Evolutionary conservation across 2,329 filamentous ascomycete genomes (phyloP).

Genomic region (Emmonsiellopsis sp.): DNA sequence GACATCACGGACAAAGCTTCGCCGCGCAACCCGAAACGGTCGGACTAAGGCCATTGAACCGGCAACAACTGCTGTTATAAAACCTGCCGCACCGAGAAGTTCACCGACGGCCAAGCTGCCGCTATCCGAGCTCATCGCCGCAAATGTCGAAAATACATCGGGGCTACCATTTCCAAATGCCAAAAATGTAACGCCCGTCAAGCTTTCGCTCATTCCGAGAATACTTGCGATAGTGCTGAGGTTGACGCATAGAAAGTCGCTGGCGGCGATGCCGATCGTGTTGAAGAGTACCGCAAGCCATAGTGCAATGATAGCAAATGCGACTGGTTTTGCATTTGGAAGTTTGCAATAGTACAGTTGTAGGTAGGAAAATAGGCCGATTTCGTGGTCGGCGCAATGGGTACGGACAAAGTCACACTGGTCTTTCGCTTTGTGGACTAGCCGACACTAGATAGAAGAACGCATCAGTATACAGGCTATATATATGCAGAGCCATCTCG

Average conservation of each 20-base stretch:
- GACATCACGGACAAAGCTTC: slow-evolving; percentile 85
- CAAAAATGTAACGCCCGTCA: slow-evolving; percentile 91
- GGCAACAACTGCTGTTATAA: slow-evolving; percentile 92
- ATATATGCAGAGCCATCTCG: background rate
- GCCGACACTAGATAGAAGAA: slow-evolving; percentile 50
- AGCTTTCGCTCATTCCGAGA: slow-evolving; percentile 86
- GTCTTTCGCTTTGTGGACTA: slow-evolving; percentile 67
- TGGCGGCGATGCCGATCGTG: slow-evolving; percentile 94
- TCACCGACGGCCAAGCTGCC: slow-evolving; percentile 95
- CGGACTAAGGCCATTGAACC: slow-evolving; percentile 96
- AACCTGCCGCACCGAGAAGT: slow-evolving; percentile 85
- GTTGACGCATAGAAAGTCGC: slow-evolving; percentile 97
- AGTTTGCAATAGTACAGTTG: slow-evolving; percentile 82
- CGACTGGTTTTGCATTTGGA: slow-evolving; percentile 57
- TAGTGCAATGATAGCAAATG: slow-evolving; percentile 65
- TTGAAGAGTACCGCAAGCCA: slow-evolving; percentile 91
- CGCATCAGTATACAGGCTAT: background rate
- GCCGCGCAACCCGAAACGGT: slow-evolving; percentile 82
- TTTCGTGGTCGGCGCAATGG: slow-evolving; percentile 82
- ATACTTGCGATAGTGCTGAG: slow-evolving; percentile 84
- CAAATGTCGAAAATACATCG: slow-evolving; percentile 97
- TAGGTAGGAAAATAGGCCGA: slow-evolving; percentile 81
- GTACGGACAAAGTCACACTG: slow-evolving; percentile 77
- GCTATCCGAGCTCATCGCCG: slow-evolving; percentile 92
- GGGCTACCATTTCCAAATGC: slow-evolving; percentile 97